phyloP scores from a whole-genome alignment of 164 flowering plant species.

The Stephania cephalantha region DNA sequence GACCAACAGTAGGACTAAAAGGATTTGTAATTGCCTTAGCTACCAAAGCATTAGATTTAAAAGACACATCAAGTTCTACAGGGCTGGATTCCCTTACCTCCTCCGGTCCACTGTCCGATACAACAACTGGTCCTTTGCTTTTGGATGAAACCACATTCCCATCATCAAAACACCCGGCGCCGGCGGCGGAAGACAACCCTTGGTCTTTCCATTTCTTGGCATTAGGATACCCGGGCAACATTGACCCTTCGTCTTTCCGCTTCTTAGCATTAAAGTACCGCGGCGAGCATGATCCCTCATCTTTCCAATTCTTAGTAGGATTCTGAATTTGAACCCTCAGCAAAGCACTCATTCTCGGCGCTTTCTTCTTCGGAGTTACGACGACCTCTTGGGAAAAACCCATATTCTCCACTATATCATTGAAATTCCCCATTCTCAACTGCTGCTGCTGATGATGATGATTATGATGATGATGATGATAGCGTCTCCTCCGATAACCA shows the following conservation, averaged over 20 bases:
- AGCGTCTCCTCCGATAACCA: conserved; percentile 14
- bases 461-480: too few relatives aligned
- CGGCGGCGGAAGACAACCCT: not conserved
- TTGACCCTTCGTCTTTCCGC: not conserved
- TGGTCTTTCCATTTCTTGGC: conserved; percentile 9
- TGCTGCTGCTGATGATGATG: too few relatives aligned
- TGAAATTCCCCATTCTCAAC: conserved; percentile 4
- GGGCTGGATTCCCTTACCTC: conserved; percentile 43
- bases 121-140: conserved; percentile 24
- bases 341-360: conserved; percentile 56
- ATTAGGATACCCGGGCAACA: conserved; percentile 15
- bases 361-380: conserved; percentile 29
- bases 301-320: conserved; percentile 29
- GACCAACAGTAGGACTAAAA: conserved; percentile 21
- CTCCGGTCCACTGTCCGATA: conserved; percentile 16
- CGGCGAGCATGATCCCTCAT: conserved; percentile 16
- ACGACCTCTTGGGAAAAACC: conserved; percentile 18
- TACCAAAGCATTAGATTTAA: conserved; percentile 67
- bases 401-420: conserved; percentile 23
- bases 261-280: conserved; percentile 18
- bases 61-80: conserved; percentile 73
- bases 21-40: conserved; percentile 54
- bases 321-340: conserved; percentile 47
- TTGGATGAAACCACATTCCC: conserved; percentile 19
- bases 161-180: conserved; percentile 1